Evolutionary conservation across 805 yeast genomes (phyloP).

Genomic region (Hanseniaspora pseudoguilliermondii): DNA sequence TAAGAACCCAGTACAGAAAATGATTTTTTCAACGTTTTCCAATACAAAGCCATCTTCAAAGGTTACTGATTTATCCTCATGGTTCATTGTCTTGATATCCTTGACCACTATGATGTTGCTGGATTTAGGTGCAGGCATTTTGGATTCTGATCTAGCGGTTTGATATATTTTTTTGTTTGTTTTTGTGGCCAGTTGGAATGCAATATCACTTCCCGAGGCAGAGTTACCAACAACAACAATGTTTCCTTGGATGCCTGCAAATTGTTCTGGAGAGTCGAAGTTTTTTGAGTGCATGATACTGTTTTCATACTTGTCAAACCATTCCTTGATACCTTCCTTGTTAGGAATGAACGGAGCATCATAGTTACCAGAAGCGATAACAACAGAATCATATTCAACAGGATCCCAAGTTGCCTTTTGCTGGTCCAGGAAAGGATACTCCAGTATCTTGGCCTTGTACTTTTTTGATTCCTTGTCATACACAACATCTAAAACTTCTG

Average conservation of each 20-base stretch:
- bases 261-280: conserved; percentile 38
- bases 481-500: conserved; percentile 35
- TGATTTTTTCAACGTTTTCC: conserved; percentile 39
- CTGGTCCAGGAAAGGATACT: conserved; percentile 6
- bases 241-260: conserved; percentile 25
- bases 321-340: conserved; percentile 40
- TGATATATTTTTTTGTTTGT: conserved; percentile 33
- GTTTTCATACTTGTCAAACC: conserved; percentile 33
- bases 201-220: conserved; percentile 65
- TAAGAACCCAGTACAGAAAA: conserved; percentile 67
- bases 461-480: conserved; percentile 18
- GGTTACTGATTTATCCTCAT: conserved; percentile 29
- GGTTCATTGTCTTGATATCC: conserved; percentile 32
- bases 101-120: conserved; percentile 32
- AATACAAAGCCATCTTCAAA: conserved; percentile 39
- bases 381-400: conserved; percentile 44
- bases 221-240: conserved; percentile 64
- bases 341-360: conserved; percentile 50
- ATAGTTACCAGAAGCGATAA: conserved; percentile 53
- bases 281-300: conserved; percentile 46
- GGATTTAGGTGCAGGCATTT: conserved; percentile 34
- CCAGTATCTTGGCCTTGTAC: conserved; percentile 31
- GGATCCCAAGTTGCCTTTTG: conserved; percentile 10
- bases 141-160: conserved; percentile 35
- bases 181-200: conserved; percentile 42